phyloP scores from a whole-genome alignment of 148 eudicot genomes.

The Rhododendron williamsianum region DNA sequence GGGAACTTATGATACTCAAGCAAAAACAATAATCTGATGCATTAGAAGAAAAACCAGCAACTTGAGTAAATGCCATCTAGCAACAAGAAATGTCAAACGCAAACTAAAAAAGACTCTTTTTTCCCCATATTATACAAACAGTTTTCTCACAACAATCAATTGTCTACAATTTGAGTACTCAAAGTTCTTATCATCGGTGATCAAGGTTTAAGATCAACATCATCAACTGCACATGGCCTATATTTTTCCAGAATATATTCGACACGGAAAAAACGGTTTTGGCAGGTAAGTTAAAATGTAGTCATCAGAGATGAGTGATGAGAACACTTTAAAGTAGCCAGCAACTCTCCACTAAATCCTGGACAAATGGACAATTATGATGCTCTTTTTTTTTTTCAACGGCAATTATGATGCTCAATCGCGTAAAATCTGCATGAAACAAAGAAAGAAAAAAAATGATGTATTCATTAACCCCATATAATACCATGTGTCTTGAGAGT shows the following conservation, averaged over 20 bases:
- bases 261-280: not conserved
- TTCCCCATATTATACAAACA: not conserved
- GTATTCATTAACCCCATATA: not conserved
- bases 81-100: not conserved
- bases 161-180: not conserved
- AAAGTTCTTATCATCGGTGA: not conserved
- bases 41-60: not conserved
- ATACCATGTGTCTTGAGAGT: not conserved
- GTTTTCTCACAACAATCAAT: not conserved
- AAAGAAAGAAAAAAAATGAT: not conserved
- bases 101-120: not conserved
- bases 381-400: no score
- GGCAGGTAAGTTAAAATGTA: not conserved
- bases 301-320: not conserved
- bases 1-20: not conserved
- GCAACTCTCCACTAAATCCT: not conserved
- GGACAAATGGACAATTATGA: not conserved
- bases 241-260: not conserved
- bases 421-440: not conserved
- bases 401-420: no score
- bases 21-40: not conserved
- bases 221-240: not conserved
- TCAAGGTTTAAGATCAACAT: not conserved
- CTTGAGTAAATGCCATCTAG: not conserved
- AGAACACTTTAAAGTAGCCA: not conserved